These are phyloP conservation scores for Ophiostoma himal-ulmi DNA, from an alignment of 2,329 filamentous ascomycete genomes.

Conservation along the genomic window DNA sequence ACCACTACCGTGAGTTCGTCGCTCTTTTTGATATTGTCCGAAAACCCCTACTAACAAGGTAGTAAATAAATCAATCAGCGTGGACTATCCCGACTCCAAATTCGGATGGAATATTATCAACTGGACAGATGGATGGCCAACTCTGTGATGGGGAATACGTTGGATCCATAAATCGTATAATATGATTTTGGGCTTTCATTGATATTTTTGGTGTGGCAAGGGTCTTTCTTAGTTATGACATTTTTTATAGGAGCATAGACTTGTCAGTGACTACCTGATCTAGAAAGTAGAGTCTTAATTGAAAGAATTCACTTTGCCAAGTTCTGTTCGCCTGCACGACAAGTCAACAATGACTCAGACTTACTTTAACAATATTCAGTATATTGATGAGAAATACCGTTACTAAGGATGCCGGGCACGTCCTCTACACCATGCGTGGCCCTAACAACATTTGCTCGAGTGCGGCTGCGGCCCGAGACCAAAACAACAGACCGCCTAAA, in stretches of 20 bases:
- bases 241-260: neutral
- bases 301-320: neutral
- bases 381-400: neutral
- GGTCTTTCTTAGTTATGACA: too few species aligned
- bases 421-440: neutral
- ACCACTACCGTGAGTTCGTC: conserved; percentile 44
- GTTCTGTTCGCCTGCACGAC: too few species aligned
- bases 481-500: neutral
- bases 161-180: neutral
- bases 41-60: neutral
- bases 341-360: too few species aligned
- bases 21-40: too few species aligned
- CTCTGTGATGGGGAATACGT: neutral
- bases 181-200: neutral
- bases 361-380: neutral
- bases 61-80: neutral
- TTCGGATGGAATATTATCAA: neutral
- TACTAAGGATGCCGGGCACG: neutral
- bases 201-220: neutral
- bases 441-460: neutral
- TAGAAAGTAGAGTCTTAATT: too few species aligned
- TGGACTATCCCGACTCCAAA: neutral
- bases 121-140: neutral
- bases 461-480: neutral
- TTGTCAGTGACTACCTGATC: too few species aligned